Base-by-base conservation (phyloP, 495 filamentous ascomycete species). In the Xylaria telfairii region DNA sequence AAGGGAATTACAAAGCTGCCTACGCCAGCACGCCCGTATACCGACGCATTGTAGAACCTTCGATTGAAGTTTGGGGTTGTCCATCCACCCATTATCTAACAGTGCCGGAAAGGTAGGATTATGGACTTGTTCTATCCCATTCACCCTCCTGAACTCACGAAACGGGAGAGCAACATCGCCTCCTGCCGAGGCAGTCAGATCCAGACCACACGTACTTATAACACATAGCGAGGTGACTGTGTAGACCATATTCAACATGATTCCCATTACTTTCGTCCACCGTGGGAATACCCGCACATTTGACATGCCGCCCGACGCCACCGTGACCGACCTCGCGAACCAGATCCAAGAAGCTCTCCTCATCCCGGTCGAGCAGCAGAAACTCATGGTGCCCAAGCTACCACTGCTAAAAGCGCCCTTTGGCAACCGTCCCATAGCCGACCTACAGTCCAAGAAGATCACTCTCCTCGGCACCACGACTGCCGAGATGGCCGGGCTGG, bases 311-410 rank as follows among this genome's bases (percentile, higher is more conserved):
- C 63, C 76, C 10, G 75, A 81, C 68, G 80, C 86, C 32, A 90
- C 87, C 10, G 79, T 91, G 59, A 61, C 85, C 77, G 91, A 93
- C 81, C 91, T 96, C 70, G 84, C 88, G 32, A 67, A 81, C 63
- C 74, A 77, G 32, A 85, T 92, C 72, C 78, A 88, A 61, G 73
- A 77, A 30, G 77, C 73, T 34, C 84, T 95, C 37, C 85, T 85
- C 65, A 90, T 96, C 68, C 91, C 92, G 4, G 71, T 81, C 30
- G 74, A 83, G 12, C 90, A 94, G 80, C 93, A 95, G 77, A 95
- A 94, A 75, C 84, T 93, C 79, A 88, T 95, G 77, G 83, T 90
- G 7, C 86, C 92, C 17, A 90, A 92, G 76, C 83, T 89, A 63
- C 90, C 92, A 49, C 80, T 92, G 65, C 84, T 90, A 51, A 92